Evolutionary conservation across 148 eudicot genomes (phyloP).

Genomic region (Gaultheria prostrata): DNA sequence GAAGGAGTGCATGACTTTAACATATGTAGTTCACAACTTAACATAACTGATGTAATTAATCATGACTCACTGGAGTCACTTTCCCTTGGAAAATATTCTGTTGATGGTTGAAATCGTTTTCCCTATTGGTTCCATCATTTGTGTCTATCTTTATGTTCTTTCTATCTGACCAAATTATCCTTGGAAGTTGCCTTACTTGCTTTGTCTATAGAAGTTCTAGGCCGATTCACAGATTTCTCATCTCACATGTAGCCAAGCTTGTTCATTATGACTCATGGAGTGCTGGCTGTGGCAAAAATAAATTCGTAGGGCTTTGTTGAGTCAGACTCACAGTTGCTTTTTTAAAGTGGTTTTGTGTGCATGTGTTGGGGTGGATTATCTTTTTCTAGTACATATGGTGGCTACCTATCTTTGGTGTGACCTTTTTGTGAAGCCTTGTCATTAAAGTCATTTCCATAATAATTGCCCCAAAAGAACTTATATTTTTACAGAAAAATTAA

Average conservation of each 20-base stretch:
- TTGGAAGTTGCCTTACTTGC: not conserved
- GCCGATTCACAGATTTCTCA: not conserved
- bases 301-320: not conserved
- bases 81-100: not conserved
- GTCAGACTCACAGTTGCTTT: not conserved
- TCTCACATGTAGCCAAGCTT: not conserved
- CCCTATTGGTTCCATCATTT: not conserved
- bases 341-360: not conserved
- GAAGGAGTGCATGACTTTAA: conserved; percentile 79
- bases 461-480: no score
- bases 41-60: not conserved
- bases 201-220: not conserved
- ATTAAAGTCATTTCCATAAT: no score
- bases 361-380: no score
- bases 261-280: not conserved
- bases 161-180: not conserved
- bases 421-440: no score
- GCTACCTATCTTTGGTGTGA: no score
- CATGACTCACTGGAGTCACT: not conserved
- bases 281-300: not conserved
- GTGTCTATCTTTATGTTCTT: not conserved
- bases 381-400: no score
- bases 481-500: no score
- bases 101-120: not conserved
- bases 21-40: not conserved